These are phyloP conservation scores for Astrocystis sublimbata DNA, from an alignment of 495 filamentous ascomycete genomes.

Conservation along the genomic window DNA sequence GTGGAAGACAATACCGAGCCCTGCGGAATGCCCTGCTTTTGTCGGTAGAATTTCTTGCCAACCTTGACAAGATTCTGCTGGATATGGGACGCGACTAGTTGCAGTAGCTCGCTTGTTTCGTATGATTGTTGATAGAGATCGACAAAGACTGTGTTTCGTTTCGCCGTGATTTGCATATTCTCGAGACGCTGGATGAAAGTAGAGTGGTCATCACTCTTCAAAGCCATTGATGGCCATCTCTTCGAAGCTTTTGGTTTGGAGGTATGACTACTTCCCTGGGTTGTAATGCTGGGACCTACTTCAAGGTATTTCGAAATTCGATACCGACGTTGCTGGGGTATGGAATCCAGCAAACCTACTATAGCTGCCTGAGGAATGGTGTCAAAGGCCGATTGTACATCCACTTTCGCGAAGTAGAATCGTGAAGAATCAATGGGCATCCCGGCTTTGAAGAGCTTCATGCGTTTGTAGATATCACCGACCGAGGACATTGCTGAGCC, in stretches of 20 bases:
- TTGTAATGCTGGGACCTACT: conserved; percentile 52
- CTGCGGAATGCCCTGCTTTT: conserved; percentile 88
- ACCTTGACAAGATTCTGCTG: conserved; percentile 82
- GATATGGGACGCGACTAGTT: conserved; percentile 74
- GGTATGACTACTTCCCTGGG: conserved; percentile 9
- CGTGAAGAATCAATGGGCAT: conserved; percentile 32
- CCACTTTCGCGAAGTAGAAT: conserved; percentile 84
- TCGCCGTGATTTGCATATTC: conserved; percentile 43
- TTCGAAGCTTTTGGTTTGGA: conserved; percentile 53
- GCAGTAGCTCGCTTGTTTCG: conserved; percentile 60
- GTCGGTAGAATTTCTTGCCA: conserved; percentile 85
- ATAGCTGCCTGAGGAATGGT: conserved; percentile 83
- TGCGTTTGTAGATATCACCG: conserved; percentile 73
- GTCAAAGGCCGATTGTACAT: conserved; percentile 91
- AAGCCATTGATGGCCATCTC: conserved; percentile 65
- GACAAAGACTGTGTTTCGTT: conserved; percentile 74
- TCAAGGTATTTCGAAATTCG: conserved; percentile 73
- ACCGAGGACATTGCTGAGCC: conserved; percentile 80
- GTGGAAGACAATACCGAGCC: conserved; percentile 83
- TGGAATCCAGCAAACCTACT: conserved; percentile 61
- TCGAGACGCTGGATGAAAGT: conserved; percentile 59
- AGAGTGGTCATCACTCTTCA: conserved; percentile 48
- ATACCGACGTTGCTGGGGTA: conserved; percentile 69
- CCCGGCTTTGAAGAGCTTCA: conserved; percentile 67
- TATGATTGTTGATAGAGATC: conserved; percentile 59